phyloP scores from a whole-genome alignment of 164 flowering plant species.

The Liquidambar formosana region DNA sequence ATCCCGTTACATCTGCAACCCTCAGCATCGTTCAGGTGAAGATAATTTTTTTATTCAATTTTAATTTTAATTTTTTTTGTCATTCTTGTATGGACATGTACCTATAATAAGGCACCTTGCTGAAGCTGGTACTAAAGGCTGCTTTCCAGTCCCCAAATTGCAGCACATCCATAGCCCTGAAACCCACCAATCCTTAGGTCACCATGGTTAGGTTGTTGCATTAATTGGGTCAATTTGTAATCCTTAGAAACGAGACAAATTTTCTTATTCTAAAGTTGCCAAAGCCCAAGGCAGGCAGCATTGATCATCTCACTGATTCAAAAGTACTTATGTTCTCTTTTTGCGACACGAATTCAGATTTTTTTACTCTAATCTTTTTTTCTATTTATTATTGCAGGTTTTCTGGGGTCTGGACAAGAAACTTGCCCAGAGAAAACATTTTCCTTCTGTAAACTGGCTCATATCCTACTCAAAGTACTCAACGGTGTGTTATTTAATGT shows the following conservation, averaged over 20 bases:
- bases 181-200: neutral
- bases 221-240: no score
- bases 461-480: slow-evolving; percentile 97
- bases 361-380: neutral
- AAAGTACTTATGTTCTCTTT: neutral
- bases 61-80: no score
- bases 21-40: slow-evolving; percentile 96
- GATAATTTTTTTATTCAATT: neutral
- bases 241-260: no score
- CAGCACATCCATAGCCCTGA: neutral
- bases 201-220: neutral
- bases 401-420: slow-evolving; percentile 99
- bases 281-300: no score
- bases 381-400: slow-evolving; percentile 52
- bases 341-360: neutral
- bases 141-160: neutral
- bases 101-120: neutral
- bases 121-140: neutral
- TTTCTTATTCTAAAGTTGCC: no score
- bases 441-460: slow-evolving; percentile 99
- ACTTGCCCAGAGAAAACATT: slow-evolving; percentile 99
- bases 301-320: neutral
- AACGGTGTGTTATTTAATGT: slow-evolving; percentile 46
- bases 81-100: neutral
- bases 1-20: slow-evolving; percentile 98